Percentiles rank a stretch among this genome's conserved stretches.
Evolutionary conservation across 2,329 filamentous ascomycete genomes (phyloP).

Genomic region (Leptographium wingfieldii): DNA sequence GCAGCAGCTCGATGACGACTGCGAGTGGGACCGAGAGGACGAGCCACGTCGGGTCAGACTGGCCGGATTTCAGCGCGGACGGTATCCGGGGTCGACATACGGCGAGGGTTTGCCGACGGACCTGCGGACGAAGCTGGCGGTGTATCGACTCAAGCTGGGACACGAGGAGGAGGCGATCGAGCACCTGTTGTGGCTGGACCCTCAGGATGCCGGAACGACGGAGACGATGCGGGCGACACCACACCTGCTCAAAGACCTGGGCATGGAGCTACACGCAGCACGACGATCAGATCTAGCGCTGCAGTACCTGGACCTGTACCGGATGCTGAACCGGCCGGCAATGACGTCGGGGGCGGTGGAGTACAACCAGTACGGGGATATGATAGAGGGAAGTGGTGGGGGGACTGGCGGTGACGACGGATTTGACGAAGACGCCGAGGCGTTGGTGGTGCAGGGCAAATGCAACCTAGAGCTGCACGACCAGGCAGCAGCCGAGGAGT

Average conservation of each 20-base stretch:
- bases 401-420: conserved; percentile 11
- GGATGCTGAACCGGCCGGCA: conserved; percentile 29
- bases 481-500: conserved; percentile 59
- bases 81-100: conserved; percentile 47
- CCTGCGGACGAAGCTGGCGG: conserved; percentile 68
- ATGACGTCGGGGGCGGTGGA: background rate
- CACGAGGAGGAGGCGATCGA: conserved; percentile 56
- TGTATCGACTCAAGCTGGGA: conserved; percentile 65
- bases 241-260: conserved; percentile 65
- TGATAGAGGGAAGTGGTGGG: background rate
- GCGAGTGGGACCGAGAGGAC: conserved; percentile 76
- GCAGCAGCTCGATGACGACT: conserved; percentile 51
- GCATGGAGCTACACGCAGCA: conserved; percentile 31
- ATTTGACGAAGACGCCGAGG: conserved; percentile 30
- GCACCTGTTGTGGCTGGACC: conserved; percentile 60
- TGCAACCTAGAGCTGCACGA: conserved; percentile 57
- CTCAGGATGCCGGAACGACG: conserved; percentile 39
- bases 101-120: conserved; percentile 67
- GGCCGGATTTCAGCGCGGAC: conserved; percentile 43
- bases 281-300: conserved; percentile 30
- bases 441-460: conserved; percentile 44
- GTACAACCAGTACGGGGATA: conserved; percentile 3
- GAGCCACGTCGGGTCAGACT: conserved; percentile 48
- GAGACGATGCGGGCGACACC: conserved; percentile 51
- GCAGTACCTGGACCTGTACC: conserved; percentile 43